Evolutionary conservation across 805 yeast species (phyloP).

Genomic region (Lipomyces sp.): DNA sequence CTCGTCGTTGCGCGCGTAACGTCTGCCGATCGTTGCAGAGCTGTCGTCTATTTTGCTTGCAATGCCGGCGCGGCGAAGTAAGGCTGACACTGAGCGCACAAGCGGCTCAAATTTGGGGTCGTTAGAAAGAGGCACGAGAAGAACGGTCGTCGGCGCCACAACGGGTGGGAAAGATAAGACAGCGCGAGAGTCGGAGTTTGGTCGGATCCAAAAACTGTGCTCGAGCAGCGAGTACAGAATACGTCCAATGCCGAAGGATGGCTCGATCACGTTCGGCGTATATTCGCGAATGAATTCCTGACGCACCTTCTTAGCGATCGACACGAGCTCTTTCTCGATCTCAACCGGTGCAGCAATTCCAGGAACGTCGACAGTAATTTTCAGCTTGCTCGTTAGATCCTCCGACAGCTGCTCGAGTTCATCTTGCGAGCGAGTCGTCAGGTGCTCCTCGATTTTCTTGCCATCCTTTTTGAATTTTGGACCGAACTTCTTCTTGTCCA

Average conservation of each 20-base stretch:
- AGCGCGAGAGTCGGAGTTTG: conserved; percentile 83
- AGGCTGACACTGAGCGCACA: conserved; percentile 62
- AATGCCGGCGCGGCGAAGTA: conserved; percentile 73
- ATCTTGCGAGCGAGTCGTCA: conserved; percentile 71
- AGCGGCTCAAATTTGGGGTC: conserved; percentile 76
- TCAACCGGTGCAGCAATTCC: conserved; percentile 61
- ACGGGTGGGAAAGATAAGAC: conserved; percentile 90
- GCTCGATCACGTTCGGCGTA: conserved; percentile 97
- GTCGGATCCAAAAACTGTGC: conserved; percentile 93
- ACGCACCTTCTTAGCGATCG: conserved; percentile 71
- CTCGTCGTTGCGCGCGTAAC: conserved; percentile 98
- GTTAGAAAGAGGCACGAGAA: conserved; percentile 88
- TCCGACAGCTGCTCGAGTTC: conserved; percentile 74
- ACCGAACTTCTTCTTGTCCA: conserved; percentile 94
- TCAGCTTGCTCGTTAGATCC: conserved; percentile 60
- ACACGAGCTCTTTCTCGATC: conserved; percentile 66
- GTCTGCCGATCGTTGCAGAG: conserved; percentile 94
- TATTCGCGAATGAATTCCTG: conserved; percentile 91
- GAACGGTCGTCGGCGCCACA: conserved; percentile 96
- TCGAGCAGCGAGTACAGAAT: conserved; percentile 89
- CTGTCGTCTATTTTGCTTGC: conserved; percentile 97
- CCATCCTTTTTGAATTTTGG: conserved; percentile 98
- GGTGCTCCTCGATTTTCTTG: conserved; percentile 81
- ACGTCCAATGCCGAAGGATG: conserved; percentile 99
- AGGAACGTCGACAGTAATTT: conserved; percentile 64